A percentile compares a stretch with the other conserved stretches of the same genome.
Conservation (phyloP, 495 filamentous ascomycete genomes). For the Neurospora africana region DNA sequence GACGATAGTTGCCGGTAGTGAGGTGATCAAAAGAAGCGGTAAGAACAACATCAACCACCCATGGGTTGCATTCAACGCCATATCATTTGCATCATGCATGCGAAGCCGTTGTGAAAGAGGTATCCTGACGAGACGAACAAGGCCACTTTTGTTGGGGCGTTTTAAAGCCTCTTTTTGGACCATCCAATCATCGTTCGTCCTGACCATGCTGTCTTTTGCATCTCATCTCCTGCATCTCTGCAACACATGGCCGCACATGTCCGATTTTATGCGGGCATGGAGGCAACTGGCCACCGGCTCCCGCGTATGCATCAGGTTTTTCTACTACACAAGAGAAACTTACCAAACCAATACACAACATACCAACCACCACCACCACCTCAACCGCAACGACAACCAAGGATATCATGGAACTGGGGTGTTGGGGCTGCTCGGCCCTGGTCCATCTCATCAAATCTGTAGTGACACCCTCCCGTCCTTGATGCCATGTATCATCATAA, state of each 20-base stretch:
- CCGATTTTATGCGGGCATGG: neutral
- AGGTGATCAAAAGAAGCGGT: neutral
- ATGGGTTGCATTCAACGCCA: neutral
- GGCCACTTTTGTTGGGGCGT: neutral
- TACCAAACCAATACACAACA: neutral
- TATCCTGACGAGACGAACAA: neutral
- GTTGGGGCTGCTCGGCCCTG: neutral
- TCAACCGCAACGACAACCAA: neutral
- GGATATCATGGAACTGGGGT: neutral
- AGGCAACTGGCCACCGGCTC: neutral
- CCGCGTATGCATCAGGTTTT: neutral
- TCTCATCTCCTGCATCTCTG: neutral
- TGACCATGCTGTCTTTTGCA: neutral
- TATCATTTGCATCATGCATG: neutral
- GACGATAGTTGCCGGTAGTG: neutral
- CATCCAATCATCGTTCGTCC: neutral
- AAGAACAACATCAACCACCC: neutral
- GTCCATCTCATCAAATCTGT: neutral
- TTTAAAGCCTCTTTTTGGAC: neutral
- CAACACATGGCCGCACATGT: neutral
- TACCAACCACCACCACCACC: neutral
- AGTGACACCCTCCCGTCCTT: neutral
- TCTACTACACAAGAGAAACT: neutral
- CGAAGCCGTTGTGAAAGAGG: neutral
- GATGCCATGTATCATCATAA: neutral